Percentiles rank a stretch among this genome's conserved stretches.
phyloP scores from a whole-genome alignment of 305 asterid species.

The Ilex paraguariensis region DNA sequence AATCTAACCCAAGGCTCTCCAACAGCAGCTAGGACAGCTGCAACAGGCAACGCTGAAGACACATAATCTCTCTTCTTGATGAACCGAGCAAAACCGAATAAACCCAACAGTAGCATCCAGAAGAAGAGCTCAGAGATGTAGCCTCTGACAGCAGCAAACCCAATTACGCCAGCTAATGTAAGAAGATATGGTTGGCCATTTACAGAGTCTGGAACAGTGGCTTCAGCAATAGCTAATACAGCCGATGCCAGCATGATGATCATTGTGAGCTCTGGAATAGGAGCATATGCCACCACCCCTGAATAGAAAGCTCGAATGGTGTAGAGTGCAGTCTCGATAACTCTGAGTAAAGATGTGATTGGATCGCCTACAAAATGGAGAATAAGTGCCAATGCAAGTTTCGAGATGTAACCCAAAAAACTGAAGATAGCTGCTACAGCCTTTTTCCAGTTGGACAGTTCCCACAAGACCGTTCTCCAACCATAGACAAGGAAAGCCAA shows the following conservation, averaged over 20 bases:
- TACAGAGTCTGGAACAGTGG: slow-evolving; percentile 67
- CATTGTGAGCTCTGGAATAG: slow-evolving; percentile 57
- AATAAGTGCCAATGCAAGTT: slow-evolving; percentile 45
- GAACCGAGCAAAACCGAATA: slow-evolving; percentile 56
- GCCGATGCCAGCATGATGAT: slow-evolving; percentile 64
- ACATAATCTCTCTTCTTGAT: slow-evolving; percentile 70
- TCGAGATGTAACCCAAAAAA: slow-evolving; percentile 41
- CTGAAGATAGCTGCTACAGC: slow-evolving; percentile 22
- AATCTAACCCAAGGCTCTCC: slow-evolving; percentile 95
- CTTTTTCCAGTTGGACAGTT: slow-evolving; percentile 72
- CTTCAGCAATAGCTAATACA: slow-evolving; percentile 63
- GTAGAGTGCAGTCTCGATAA: slow-evolving; percentile 50
- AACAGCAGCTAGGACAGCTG: slow-evolving; percentile 74
- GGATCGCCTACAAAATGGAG: slow-evolving; percentile 63
- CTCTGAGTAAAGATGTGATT: slow-evolving; percentile 46
- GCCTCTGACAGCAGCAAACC: slow-evolving; percentile 67
- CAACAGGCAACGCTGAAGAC: slow-evolving; percentile 71
- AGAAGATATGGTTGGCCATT: slow-evolving; percentile 70
- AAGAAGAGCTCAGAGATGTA: slow-evolving; percentile 67
- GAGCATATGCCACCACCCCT: slow-evolving; percentile 63
- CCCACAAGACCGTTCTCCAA: slow-evolving; percentile 96
- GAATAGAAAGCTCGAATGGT: slow-evolving; percentile 68
- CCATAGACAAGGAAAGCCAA: slow-evolving; percentile 56
- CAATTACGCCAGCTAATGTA: slow-evolving; percentile 61
- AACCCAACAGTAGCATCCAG: slow-evolving; percentile 63